Conservation (phyloP, 129 eudicot genomes). For the Heracleum sosnowskyi region DNA sequence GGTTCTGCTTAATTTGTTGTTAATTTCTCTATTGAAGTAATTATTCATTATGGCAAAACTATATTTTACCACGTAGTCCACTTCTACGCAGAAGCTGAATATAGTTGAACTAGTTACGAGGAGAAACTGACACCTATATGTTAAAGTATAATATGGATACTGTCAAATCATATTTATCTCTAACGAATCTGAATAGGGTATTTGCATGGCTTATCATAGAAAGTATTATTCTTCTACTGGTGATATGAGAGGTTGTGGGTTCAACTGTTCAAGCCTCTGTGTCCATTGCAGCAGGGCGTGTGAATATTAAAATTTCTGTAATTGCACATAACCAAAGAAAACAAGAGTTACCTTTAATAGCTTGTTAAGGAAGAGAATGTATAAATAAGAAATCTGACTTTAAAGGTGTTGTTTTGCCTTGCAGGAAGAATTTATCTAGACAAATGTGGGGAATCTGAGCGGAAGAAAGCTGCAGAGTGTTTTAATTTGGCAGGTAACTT, state of each 20-base stretch:
- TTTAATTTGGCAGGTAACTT: slow-evolving; percentile 44
- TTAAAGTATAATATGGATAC: neutral
- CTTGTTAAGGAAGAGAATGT: neutral
- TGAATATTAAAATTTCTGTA: too few species aligned
- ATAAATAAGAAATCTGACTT: neutral
- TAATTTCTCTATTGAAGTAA: too few species aligned
- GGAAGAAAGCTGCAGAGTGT: too few species aligned
- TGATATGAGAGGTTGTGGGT: too few species aligned
- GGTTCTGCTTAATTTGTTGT: neutral
- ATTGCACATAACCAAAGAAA: too few species aligned
- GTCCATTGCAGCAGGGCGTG: too few species aligned
- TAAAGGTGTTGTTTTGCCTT: neutral
- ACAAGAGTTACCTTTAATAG: neutral
- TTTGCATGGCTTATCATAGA: too few species aligned
- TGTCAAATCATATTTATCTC: too few species aligned
- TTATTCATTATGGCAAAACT: neutral
- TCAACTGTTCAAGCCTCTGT: too few species aligned
- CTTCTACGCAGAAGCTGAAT: neutral
- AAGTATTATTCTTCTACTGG: too few species aligned
- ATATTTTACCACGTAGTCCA: neutral
- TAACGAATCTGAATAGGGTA: too few species aligned
- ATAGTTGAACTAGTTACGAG: neutral
- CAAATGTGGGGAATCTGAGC: slow-evolving; percentile 27
- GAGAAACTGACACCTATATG: neutral
- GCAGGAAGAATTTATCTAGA: slow-evolving; percentile 37